Conservation (phyloP, 192 early-diverging fungal genomes). For the Glomus cerebriforme region DNA sequence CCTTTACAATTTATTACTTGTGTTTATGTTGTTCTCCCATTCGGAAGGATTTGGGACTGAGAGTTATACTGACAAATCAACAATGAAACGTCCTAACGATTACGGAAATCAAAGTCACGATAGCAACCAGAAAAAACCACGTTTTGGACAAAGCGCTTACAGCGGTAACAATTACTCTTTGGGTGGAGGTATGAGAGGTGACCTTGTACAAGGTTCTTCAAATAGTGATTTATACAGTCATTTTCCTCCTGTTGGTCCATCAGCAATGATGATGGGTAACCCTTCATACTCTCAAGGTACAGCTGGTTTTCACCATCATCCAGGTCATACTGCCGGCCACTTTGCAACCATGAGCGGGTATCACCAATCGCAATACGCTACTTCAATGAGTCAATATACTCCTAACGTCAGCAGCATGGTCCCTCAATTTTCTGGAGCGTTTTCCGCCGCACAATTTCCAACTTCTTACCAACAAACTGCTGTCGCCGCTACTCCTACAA, state of each 20-base stretch:
- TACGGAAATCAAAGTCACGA: constrained; percentile 54
- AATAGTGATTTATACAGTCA: constrained; percentile 27
- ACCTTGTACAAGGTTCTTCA: constrained; percentile 28
- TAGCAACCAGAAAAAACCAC: constrained; percentile 56
- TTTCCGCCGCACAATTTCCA: constrained; percentile 23
- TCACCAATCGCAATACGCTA: constrained; percentile 32
- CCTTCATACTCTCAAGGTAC: constrained; percentile 31
- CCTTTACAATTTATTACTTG: neutral
- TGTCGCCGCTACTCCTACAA: constrained; percentile 30
- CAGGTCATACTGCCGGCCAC: constrained; percentile 20
- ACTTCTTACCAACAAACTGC: constrained; percentile 40
- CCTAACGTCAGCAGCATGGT: constrained; percentile 33
- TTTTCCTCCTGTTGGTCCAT: constrained; percentile 36
- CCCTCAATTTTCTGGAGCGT: constrained; percentile 32
- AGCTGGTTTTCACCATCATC: constrained; percentile 32
- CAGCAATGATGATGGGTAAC: constrained; percentile 45
- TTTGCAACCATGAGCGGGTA: constrained; percentile 37
- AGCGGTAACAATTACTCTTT: constrained; percentile 25
- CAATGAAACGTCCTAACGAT: constrained; percentile 65
- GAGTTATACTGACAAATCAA: constrained; percentile 9
- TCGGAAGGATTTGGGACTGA: constrained; percentile 4
- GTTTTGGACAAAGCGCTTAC: constrained; percentile 53
- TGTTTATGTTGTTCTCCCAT: constrained; percentile 16
- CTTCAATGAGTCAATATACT: constrained; percentile 35
- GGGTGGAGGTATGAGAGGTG: constrained; percentile 22